These are phyloP conservation scores for Zygnema cylindricum DNA, from an alignment of 139 green algal genomes.

Conservation along the genomic window DNA sequence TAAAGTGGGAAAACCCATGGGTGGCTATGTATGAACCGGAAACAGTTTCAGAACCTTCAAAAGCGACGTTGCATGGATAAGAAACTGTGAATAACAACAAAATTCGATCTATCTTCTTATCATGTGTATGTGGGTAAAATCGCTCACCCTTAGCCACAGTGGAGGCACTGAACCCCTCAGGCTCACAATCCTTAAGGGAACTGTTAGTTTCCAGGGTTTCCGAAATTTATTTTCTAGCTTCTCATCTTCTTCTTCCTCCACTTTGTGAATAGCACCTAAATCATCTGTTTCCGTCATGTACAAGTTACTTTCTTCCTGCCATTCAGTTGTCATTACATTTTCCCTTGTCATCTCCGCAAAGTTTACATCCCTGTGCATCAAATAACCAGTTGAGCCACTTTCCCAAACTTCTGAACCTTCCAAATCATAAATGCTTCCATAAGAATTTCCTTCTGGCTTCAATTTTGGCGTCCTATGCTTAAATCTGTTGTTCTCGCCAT, in stretches of 20 bases:
- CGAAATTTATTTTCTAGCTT: background rate
- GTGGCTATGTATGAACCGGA: background rate
- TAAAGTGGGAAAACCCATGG: background rate
- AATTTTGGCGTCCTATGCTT: background rate
- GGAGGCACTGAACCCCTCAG: constrained; percentile 32
- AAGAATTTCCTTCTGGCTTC: background rate
- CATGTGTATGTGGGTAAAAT: background rate
- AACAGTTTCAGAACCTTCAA: background rate
- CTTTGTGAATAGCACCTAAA: background rate
- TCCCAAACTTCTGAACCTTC: background rate
- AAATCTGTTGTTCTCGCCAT: background rate
- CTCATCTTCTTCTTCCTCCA: constrained; percentile 3
- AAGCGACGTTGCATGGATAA: background rate
- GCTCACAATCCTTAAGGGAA: constrained; percentile 21
- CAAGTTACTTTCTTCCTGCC: background rate
- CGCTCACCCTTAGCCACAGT: constrained; percentile 30
- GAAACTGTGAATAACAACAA: background rate
- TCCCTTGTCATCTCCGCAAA: background rate
- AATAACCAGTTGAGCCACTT: background rate
- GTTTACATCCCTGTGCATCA: background rate
- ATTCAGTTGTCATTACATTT: background rate
- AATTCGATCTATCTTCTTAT: background rate
- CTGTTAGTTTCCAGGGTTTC: constrained; percentile 27
- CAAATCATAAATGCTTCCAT: background rate
- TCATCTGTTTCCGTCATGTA: background rate